Percentiles rank a stretch among this genome's conserved stretches.
Conservation (phyloP, 208 protist species). For the Zelonia costaricensis region DNA sequence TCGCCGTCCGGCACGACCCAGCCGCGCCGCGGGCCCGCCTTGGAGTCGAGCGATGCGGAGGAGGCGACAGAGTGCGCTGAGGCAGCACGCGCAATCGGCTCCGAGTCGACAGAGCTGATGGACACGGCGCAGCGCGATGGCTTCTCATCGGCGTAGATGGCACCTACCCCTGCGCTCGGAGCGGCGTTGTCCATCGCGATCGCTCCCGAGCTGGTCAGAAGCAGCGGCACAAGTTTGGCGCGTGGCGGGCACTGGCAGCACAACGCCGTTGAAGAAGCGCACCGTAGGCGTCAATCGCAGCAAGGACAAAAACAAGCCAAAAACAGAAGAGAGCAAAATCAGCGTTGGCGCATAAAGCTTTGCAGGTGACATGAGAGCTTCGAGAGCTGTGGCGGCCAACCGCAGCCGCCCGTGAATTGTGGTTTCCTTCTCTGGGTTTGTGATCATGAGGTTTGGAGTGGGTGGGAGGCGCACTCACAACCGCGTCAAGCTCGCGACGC, state of each 20-base stretch:
- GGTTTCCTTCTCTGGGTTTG: no score
- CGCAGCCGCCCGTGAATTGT: no score
- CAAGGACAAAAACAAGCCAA: no score
- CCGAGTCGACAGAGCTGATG: constrained; percentile 86
- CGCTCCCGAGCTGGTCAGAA: not conserved
- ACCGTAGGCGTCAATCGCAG: no score
- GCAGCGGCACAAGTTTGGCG: no score
- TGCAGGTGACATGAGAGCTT: no score
- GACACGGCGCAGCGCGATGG: constrained; percentile 48
- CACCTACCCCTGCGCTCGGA: constrained; percentile 10
- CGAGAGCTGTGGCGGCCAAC: no score
- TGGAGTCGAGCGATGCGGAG: constrained; percentile 1
- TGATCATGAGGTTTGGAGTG: no score
- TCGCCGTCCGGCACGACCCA: constrained; percentile 22
- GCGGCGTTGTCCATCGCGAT: constrained; percentile 23
- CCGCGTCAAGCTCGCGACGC: no score
- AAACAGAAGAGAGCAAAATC: no score
- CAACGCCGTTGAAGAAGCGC: not conserved
- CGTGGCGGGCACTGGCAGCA: not conserved
- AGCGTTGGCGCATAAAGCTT: no score
- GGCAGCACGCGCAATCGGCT: constrained; percentile 48
- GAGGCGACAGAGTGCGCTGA: constrained; percentile 16
- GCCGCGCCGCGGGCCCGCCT: not conserved
- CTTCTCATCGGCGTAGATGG: constrained; percentile 37
- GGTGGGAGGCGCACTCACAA: no score